Evolutionary conservation across 2,329 filamentous ascomycete species (phyloP).

Genomic region (Stachybotrys chartarum): DNA sequence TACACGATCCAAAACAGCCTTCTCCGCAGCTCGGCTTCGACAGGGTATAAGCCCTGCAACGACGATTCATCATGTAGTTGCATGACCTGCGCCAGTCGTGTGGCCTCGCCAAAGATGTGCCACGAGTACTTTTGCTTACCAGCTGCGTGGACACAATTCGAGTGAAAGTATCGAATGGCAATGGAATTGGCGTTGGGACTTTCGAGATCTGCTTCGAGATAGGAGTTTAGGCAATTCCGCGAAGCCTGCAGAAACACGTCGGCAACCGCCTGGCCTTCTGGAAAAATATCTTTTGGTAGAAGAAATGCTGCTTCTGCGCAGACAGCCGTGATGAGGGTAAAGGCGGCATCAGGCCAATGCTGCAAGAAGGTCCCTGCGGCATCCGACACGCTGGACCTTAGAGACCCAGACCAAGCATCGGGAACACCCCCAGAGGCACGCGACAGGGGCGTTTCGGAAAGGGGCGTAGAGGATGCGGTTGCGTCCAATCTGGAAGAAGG

Average conservation of each 20-base stretch:
- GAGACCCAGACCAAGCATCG: neutral
- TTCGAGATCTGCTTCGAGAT: constrained; percentile 33
- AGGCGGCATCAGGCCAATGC: constrained; percentile 27
- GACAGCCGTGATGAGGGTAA: constrained; percentile 35
- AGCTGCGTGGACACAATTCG: constrained; percentile 34
- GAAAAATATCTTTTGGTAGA: constrained; percentile 30
- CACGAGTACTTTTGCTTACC: constrained; percentile 35
- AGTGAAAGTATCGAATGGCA: constrained; percentile 36
- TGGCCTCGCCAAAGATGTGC: constrained; percentile 37
- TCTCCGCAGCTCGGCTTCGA: constrained; percentile 30
- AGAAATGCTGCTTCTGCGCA: constrained; percentile 34
- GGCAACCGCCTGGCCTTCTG: constrained; percentile 26
- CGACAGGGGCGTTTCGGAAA: neutral
- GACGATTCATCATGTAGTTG: constrained; percentile 32
- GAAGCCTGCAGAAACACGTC: constrained; percentile 32
- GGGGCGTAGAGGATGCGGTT: neutral
- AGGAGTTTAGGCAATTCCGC: constrained; percentile 26
- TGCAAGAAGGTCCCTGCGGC: constrained; percentile 10
- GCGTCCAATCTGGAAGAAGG: neutral
- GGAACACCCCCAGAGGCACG: neutral
- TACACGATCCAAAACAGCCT: constrained; percentile 31
- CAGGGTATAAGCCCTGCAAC: constrained; percentile 20
- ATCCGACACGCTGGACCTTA: constrained; percentile 6
- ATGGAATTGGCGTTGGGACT: constrained; percentile 33
- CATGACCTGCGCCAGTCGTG: constrained; percentile 33